Evolutionary conservation across 2,329 filamentous ascomycete species (phyloP).

Genomic region (Xylariaceae sp.): DNA sequence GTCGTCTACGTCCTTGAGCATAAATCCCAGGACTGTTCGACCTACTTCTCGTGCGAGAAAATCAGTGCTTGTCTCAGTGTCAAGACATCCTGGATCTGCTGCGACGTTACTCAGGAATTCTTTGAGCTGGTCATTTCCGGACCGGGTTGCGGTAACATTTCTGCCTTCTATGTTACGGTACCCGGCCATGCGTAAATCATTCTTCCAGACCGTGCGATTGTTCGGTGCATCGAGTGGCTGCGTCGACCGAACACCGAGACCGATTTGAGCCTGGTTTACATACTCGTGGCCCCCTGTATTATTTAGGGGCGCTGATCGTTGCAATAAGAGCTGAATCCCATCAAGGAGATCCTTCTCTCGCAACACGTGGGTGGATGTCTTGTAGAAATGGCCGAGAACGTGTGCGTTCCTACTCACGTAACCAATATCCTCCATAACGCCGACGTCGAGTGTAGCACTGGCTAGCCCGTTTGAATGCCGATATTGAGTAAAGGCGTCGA

Average conservation of each 20-base stretch:
- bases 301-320: not conserved
- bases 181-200: too few relatives aligned
- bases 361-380: not conserved
- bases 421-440: too few relatives aligned
- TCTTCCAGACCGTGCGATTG: too few relatives aligned
- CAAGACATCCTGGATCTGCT: not conserved
- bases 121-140: not conserved
- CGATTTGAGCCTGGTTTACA: not conserved
- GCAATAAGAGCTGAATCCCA: not conserved
- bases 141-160: too few relatives aligned
- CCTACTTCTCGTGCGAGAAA: not conserved
- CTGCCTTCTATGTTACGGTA: too few relatives aligned
- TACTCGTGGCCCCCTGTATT: not conserved
- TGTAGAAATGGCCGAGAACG: not conserved
- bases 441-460: not conserved
- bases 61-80: not conserved
- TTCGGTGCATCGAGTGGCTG: not conserved
- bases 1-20: not conserved
- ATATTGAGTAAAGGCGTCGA: slow-evolving; percentile 5
- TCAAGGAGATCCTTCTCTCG: not conserved
- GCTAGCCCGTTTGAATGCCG: not conserved
- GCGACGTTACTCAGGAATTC: not conserved
- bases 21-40: not conserved
- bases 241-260: not conserved
- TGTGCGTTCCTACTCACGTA: not conserved